Evolutionary conservation across 129 eudicot species (phyloP).

Genomic region (Saposhnikovia divaricata): DNA sequence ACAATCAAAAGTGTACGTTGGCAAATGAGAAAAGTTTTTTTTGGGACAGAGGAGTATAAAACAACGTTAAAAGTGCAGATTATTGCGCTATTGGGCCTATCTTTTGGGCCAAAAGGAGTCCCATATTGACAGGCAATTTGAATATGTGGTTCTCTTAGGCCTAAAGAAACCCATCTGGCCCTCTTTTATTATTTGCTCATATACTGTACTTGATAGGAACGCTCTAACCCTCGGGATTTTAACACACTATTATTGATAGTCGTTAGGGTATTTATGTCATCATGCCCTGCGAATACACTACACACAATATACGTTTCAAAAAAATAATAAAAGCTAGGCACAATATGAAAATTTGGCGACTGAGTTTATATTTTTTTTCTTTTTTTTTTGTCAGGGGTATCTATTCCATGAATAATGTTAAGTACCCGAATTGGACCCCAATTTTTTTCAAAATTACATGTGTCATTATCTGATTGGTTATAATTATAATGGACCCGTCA

Average conservation of each 20-base stretch:
- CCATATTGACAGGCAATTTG: neutral
- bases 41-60: no score
- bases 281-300: no score
- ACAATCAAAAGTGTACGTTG: no score
- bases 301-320: no score
- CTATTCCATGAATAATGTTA: no score
- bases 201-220: neutral
- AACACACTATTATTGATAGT: neutral
- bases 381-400: no score
- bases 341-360: no score
- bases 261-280: neutral
- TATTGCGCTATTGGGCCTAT: neutral
- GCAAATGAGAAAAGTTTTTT: no score
- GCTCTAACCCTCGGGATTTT: neutral
- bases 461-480: no score
- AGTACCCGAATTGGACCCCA: fast-evolving
- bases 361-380: no score
- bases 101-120: neutral
- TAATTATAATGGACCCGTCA: no score
- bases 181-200: neutral
- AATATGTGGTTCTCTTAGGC: neutral
- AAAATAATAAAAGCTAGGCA: no score
- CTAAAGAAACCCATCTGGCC: neutral
- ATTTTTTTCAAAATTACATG: fast-evolving
- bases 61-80: neutral